Evolutionary conservation across 2,329 filamentous ascomycete genomes (phyloP).

Genomic region (Hypoxylon sp.): DNA sequence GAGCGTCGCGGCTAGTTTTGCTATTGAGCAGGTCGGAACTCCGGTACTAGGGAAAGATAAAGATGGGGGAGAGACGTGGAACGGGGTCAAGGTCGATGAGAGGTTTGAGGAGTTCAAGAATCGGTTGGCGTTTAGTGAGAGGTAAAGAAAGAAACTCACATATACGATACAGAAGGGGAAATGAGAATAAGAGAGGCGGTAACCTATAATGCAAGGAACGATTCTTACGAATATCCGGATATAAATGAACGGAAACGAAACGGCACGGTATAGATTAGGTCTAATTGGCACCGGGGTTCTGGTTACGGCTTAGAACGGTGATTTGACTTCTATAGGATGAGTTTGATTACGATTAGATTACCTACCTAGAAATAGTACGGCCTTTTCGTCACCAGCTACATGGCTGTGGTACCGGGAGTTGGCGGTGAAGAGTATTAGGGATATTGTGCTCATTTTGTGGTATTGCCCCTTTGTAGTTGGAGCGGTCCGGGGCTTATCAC

Average conservation of each 20-base stretch:
- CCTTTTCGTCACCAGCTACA: background rate
- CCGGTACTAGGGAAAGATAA: conserved; percentile 66
- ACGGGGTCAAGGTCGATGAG: conserved; percentile 66
- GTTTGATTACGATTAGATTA: conserved; percentile 8
- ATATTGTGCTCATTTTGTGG: background rate
- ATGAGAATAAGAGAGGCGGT: background rate
- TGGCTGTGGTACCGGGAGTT: background rate
- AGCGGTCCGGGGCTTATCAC: background rate
- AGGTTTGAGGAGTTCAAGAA: conserved; percentile 66
- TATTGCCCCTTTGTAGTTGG: background rate
- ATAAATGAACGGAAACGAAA: conserved; percentile 7
- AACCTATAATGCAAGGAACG: background rate
- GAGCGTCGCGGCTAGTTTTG: conserved; percentile 87
- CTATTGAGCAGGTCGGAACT: conserved; percentile 93
- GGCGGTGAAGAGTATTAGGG: background rate
- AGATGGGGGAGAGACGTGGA: conserved; percentile 70
- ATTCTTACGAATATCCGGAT: background rate
- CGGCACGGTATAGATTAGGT: conserved; percentile 31
- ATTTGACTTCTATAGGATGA: conserved; percentile 9
- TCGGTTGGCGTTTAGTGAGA: conserved; percentile 53
- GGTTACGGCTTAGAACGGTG: conserved; percentile 28
- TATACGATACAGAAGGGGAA: background rate
- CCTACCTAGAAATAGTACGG: conserved; percentile 19
- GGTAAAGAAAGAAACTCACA: background rate
- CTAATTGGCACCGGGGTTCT: conserved; percentile 10